Evolutionary conservation across 2,329 filamentous ascomycete genomes (phyloP), one percentile per base, ranked within the genome.

Genomic region (Teratosphaeria nubilosa): DNA sequence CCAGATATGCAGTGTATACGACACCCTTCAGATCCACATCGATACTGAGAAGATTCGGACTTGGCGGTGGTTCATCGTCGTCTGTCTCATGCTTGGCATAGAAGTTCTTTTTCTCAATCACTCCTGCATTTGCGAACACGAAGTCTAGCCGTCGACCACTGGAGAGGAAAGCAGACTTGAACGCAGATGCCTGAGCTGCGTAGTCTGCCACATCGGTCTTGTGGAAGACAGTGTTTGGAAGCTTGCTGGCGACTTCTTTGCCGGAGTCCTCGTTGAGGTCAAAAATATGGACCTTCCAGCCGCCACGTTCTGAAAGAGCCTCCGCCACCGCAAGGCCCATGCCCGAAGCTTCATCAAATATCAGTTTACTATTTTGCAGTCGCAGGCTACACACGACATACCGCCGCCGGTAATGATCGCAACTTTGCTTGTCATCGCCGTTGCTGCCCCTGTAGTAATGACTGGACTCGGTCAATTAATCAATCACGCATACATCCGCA

Each of bases 121-220:
- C 71, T 1, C 77, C 77, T 0, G 77, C 77, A 57, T 79, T 80
- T 16, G 76, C 77, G 61, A 76, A 80, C 34, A 79, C 76, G 60
- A 79, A 78, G 65, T 79, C 77, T 16, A 80, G 53, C 2, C 72
- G 65, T 5, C 68, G 66, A 5, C 69, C 64, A 1, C 61, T 56
- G 9, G 48, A 55, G 22, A 65, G 60, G 64, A 74, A 77, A 9
- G 72, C 65, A 10, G 59, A 60, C 41, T 77, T 69, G 58, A 78
- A 78, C 4, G 69, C 67, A 1, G 63, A 58, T 2, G 66, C 60
- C 3, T 76, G 56, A 22, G 69, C 58, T 0, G 58, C 27, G 62
- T 77, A 78, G 56, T 71, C 60, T 16, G 68, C 70, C 2, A 76
- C 70, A 55, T 77, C 69, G 45, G 68, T 69, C 59, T 72, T 63